Evolutionary conservation across 1,139 yeast genomes (phyloP), one percentile per base, ranked within the genome.

Genomic region (Lodderomyces elongisporus): DNA sequence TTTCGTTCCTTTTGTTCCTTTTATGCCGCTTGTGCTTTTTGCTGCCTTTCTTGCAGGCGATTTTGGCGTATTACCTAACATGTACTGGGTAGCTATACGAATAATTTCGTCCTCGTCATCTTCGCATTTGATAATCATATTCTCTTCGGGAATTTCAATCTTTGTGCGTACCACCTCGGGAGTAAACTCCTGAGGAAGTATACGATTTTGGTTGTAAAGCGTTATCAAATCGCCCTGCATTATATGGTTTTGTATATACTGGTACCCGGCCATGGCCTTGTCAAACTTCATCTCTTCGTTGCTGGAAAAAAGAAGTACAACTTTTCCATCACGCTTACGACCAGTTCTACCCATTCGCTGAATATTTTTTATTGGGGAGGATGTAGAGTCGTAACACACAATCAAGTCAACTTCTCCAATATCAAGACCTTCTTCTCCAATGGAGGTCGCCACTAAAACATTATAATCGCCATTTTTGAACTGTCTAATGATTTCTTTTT

Each of bases 291-390:
- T 50, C 39, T 83, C 77, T 54, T 93, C 99, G 44, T 79, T 79
- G 12, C 82, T 75, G 5, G 96, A 77, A 48, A 89, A 77, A 12
- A 93, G 60, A 36, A 89, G 61, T n/a, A 85, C 62, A 3, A 91
- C 85, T 39, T 72, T 74, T 30, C 99, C 99, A 44, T 84, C 87
- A 44, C 96, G 66, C 51, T 87, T 85, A 60, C 99, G 80, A 12
- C 98, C 99, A 0, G 99, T 93, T 61, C 99, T 77, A 21, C 99
- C 99, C 93, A 93, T 85, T 46, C 99, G 67, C 54, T 93, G 99
- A 30, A 93, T 73, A 47, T 85, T 88, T 39, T 94, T 85, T 38
- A 93, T 91, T 0, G 98, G 97, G 31, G 96, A 85, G 22, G 88
- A 72, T 0, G 96, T 88, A 1, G 95, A 85, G 49, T 93, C 98